Conservation (phyloP, 2,329 filamentous ascomycete genomes). For the Bipolaris bicolor region DNA sequence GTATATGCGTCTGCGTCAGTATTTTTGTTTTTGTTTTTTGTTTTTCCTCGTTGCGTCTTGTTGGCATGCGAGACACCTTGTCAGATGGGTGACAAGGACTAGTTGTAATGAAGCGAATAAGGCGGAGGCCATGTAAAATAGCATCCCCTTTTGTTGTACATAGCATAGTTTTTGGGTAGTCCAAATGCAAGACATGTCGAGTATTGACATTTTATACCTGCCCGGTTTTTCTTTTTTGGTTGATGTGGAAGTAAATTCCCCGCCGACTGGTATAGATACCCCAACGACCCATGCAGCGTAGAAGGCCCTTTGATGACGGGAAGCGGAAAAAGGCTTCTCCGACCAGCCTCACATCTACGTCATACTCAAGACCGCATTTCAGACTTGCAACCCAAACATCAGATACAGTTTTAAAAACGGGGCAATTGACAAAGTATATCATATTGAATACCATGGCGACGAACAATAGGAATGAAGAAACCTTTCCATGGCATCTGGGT, state of each 20-base stretch:
- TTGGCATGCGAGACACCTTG: constrained; percentile 4
- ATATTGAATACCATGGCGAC: constrained; percentile 3
- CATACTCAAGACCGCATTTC: constrained; percentile 12
- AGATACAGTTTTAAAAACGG: neutral
- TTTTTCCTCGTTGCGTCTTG: neutral
- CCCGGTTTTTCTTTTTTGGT: neutral
- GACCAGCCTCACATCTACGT: constrained; percentile 12
- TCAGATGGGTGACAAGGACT: neutral
- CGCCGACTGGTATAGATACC: constrained; percentile 54
- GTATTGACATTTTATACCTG: neutral
- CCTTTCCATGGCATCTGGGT: constrained; percentile 72
- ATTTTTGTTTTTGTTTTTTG: neutral
- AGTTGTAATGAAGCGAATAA: constrained; percentile 1
- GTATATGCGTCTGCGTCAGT: neutral
- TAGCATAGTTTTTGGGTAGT: neutral
- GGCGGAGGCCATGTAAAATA: neutral
- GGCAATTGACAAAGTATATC: neutral
- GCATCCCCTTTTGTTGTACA: neutral
- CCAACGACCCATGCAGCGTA: constrained; percentile 56
- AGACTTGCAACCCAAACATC: neutral
- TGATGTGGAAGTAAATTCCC: constrained; percentile 48
- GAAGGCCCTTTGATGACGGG: neutral
- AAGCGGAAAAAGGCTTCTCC: constrained; percentile 6
- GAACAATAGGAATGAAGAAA: constrained; percentile 12
- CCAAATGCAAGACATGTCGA: constrained; percentile 5